Percentiles rank a stretch among this genome's conserved stretches.
These are phyloP conservation scores for Clavispora carvajalis DNA, from an alignment of 805 yeast genomes.

Conservation along the genomic window DNA sequence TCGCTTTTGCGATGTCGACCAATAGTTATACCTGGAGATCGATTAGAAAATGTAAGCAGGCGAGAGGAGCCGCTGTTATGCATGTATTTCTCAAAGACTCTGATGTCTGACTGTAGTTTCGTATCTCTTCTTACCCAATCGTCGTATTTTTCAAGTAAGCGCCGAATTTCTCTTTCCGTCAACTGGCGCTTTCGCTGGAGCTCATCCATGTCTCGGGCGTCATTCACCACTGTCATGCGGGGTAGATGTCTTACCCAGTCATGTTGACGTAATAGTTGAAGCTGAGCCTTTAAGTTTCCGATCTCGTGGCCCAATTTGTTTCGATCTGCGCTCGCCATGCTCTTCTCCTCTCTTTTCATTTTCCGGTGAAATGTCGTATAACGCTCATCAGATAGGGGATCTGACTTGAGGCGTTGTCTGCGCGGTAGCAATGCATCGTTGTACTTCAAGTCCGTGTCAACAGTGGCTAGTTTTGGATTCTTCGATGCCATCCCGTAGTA, in stretches of 20 bases:
- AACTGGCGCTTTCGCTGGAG: conserved; percentile 44
- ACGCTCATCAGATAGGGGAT: conserved; percentile 42
- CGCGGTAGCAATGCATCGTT: conserved; percentile 14
- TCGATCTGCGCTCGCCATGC: conserved; percentile 51
- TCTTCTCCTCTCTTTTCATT: conserved; percentile 61
- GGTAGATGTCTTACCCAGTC: conserved; percentile 47
- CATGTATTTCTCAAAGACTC: conserved; percentile 8
- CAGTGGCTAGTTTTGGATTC: not conserved
- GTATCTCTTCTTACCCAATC: conserved; percentile 33
- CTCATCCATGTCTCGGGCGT: conserved; percentile 46
- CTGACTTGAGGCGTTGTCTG: conserved; percentile 17
- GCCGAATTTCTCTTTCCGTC: conserved; percentile 45
- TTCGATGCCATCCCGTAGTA: conserved; percentile 10
- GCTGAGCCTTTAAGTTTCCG: conserved; percentile 46
- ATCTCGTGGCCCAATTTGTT: conserved; percentile 51
- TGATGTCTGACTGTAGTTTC: conserved; percentile 21
- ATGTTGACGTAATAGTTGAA: conserved; percentile 32
- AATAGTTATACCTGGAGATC: too few species aligned
- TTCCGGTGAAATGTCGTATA: conserved; percentile 48
- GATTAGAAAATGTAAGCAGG: too few species aligned
- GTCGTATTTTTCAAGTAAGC: conserved; percentile 32
- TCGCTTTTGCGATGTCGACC: conserved; percentile 15
- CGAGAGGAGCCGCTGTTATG: not conserved
- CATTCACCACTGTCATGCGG: conserved; percentile 44
- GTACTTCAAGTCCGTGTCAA: not conserved